Conservation (phyloP, 2,329 filamentous ascomycete species). For the Hypomyces perniciosus region DNA sequence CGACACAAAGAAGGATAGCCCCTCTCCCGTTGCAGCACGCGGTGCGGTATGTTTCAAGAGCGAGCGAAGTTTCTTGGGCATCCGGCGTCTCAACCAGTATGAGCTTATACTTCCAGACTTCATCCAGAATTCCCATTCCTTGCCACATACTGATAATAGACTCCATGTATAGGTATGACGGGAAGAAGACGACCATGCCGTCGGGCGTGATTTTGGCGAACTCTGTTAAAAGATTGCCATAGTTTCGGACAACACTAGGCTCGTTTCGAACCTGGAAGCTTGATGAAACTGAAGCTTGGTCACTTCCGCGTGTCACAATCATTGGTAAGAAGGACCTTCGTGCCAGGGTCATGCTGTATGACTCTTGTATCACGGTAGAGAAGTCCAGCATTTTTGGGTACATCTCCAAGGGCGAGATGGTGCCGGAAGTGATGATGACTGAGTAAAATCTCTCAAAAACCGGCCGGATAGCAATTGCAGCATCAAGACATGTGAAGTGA, state of each 20-base stretch:
- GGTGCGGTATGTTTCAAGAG: conserved; percentile 92
- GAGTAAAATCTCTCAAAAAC: conserved; percentile 97
- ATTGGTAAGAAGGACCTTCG: conserved; percentile 93
- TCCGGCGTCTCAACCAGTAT: conserved; percentile 97
- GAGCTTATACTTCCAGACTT: conserved; percentile 98
- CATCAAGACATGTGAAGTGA: conserved; percentile 94
- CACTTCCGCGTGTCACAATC: conserved; percentile 92
- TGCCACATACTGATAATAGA: conserved; percentile 99
- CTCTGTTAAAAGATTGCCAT: conserved; percentile 86
- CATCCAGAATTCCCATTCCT: conserved; percentile 93
- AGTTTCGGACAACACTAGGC: conserved; percentile 93
- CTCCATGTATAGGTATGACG: conserved; percentile 98
- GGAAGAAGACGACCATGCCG: conserved; percentile 98
- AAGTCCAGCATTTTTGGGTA: conserved; percentile 99
- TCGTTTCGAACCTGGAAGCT: conserved; percentile 95
- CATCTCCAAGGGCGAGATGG: conserved; percentile 95
- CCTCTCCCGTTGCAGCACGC: conserved; percentile 96
- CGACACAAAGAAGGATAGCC: conserved; percentile 88
- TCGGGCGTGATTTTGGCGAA: conserved; percentile 95
- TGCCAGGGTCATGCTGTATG: conserved; percentile 93
- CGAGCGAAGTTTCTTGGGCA: conserved; percentile 91
- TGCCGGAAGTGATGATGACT: conserved; percentile 97
- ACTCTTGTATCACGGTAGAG: conserved; percentile 86
- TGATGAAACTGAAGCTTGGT: conserved; percentile 88
- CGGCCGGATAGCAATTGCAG: conserved; percentile 94